Evolutionary conservation across 768 basidiomycete genomes (phyloP).

Genomic region (Tylopilus rubrobrunneus): DNA sequence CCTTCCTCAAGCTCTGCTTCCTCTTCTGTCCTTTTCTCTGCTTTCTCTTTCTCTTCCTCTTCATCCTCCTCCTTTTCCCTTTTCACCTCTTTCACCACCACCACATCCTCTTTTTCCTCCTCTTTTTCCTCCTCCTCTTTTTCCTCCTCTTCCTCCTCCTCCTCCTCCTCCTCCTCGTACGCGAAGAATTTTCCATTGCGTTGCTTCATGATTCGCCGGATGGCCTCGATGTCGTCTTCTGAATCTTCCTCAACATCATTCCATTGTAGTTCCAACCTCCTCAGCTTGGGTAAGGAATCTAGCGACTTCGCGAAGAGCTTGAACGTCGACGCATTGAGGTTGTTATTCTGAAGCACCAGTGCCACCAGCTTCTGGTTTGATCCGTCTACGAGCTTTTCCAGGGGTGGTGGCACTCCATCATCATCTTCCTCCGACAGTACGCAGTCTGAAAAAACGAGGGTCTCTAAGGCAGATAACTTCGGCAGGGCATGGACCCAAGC

Average conservation of each 20-base stretch:
- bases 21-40: slow-evolving; percentile 2
- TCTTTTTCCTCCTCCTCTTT: slow-evolving; percentile 44
- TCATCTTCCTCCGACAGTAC: slow-evolving; percentile 67
- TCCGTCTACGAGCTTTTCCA: slow-evolving; percentile 60
- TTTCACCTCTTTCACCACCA: slow-evolving; percentile 41
- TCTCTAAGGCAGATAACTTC: slow-evolving; percentile 65
- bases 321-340: slow-evolving; percentile 71
- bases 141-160: slow-evolving; percentile 62
- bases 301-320: slow-evolving; percentile 65
- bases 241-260: slow-evolving; percentile 84
- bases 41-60: not conserved
- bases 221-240: slow-evolving; percentile 48
- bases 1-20: slow-evolving; percentile 20
- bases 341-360: slow-evolving; percentile 89
- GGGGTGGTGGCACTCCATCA: slow-evolving; percentile 70
- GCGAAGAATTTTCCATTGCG: slow-evolving; percentile 65
- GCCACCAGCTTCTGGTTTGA: slow-evolving; percentile 70
- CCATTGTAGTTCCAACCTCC: slow-evolving; percentile 80
- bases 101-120: slow-evolving; percentile 23
- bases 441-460: slow-evolving; percentile 92
- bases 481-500: slow-evolving; percentile 64
- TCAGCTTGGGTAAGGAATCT: slow-evolving; percentile 54
- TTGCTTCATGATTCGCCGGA: slow-evolving; percentile 52
- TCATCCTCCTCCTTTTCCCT: slow-evolving; percentile 26
- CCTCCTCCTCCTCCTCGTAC: slow-evolving; percentile 79